Percentiles rank a stretch among this genome's conserved stretches.
Evolutionary conservation across 495 filamentous ascomycete species (phyloP).

Genomic region (Delitschia confertaspora): DNA sequence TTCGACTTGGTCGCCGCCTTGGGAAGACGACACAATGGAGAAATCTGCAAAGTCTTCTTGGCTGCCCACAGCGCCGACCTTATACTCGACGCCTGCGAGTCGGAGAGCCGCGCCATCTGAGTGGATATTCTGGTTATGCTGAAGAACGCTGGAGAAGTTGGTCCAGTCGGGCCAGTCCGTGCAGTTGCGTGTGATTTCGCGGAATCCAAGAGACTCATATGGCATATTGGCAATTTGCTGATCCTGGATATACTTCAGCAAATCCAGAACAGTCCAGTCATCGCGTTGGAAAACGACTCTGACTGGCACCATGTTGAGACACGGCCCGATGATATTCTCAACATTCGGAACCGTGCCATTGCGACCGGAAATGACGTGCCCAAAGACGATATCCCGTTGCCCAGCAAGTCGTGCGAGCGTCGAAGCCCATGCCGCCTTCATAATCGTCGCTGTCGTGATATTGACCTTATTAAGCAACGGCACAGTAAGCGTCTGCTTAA

Average conservation of each 20-base stretch:
- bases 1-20: slow-evolving; percentile 37
- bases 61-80: slow-evolving; percentile 42
- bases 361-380: slow-evolving; percentile 47
- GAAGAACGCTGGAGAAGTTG: slow-evolving; percentile 22
- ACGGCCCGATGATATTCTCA: slow-evolving; percentile 48
- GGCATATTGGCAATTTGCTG: slow-evolving; percentile 52
- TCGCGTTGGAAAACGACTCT: slow-evolving; percentile 45
- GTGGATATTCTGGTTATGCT: slow-evolving; percentile 28
- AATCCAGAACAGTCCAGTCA: slow-evolving; percentile 42
- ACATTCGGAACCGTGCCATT: slow-evolving; percentile 46
- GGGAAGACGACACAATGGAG: slow-evolving; percentile 41
- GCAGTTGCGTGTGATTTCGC: slow-evolving; percentile 30
- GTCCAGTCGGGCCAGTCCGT: slow-evolving; percentile 32
- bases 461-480: slow-evolving; percentile 27
- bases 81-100: slow-evolving; percentile 41
- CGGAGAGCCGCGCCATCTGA: slow-evolving; percentile 9
- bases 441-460: slow-evolving; percentile 47
- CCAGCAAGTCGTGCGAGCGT: slow-evolving; percentile 45
- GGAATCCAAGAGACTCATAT: slow-evolving; percentile 39
- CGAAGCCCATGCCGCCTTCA: slow-evolving; percentile 51
- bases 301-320: slow-evolving; percentile 53
- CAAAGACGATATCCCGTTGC: slow-evolving; percentile 47
- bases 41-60: slow-evolving; percentile 47
- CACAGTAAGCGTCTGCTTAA: slow-evolving; percentile 14
- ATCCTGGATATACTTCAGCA: slow-evolving; percentile 49